These are phyloP conservation scores for Russula virescens DNA, from an alignment of 768 basidiomycete species.

Conservation along the genomic window DNA sequence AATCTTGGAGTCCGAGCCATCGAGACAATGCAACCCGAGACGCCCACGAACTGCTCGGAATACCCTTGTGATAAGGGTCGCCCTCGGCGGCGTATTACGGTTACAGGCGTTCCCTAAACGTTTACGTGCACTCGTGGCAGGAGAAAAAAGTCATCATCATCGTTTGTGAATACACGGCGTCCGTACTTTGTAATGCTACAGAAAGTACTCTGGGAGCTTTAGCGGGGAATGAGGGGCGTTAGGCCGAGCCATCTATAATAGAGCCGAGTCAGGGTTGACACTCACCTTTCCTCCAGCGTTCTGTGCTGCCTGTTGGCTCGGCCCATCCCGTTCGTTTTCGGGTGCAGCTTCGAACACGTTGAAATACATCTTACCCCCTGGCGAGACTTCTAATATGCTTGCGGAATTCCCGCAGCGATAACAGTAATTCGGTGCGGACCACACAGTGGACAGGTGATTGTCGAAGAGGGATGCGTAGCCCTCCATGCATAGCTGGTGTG, in stretches of 20 bases:
- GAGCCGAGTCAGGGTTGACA: slow-evolving; percentile 1
- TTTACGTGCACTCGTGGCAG: slow-evolving; percentile 17
- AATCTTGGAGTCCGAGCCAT: neutral
- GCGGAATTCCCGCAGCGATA: slow-evolving; percentile 98
- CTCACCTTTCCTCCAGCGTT: slow-evolving; percentile 66
- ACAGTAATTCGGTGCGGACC: slow-evolving; percentile 98
- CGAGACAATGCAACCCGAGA: slow-evolving; percentile 2
- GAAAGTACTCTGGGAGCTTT: slow-evolving; percentile 80
- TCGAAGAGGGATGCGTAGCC: slow-evolving; percentile 97
- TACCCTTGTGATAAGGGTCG: neutral
- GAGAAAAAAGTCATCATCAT: slow-evolving; percentile 15
- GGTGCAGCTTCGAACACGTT: slow-evolving; percentile 99
- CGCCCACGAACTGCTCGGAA: neutral
- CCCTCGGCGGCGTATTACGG: slow-evolving; percentile 3
- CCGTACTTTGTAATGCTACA: slow-evolving; percentile 30
- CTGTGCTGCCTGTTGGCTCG: slow-evolving; percentile 69
- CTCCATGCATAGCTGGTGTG: slow-evolving; percentile 99
- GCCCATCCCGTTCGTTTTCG: slow-evolving; percentile 93
- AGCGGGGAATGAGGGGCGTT: slow-evolving; percentile 15
- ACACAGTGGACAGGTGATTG: slow-evolving; percentile 92
- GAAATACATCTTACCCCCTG: slow-evolving; percentile 82
- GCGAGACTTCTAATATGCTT: slow-evolving; percentile 92
- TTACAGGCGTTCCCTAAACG: slow-evolving; percentile 11
- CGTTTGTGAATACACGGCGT: slow-evolving; percentile 18
- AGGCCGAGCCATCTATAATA: neutral